Evolutionary conservation across 306 rosid genomes (phyloP).

Genomic region (Cucurbita maxima): DNA sequence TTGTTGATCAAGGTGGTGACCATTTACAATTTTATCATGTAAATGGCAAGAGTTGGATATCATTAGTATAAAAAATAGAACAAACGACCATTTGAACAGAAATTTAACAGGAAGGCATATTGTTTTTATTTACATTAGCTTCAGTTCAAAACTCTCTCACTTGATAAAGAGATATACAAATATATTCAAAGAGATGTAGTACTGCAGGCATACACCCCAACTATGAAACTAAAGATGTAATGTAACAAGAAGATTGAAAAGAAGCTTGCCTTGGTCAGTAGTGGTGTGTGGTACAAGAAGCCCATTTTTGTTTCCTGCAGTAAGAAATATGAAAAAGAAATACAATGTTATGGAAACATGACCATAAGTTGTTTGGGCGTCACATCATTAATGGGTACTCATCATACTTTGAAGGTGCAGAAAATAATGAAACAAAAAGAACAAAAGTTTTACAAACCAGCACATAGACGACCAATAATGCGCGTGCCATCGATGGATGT

Average conservation of each 20-base stretch:
- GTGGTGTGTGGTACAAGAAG: constrained; percentile 88
- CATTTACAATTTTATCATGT: neutral
- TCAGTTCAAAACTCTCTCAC: neutral
- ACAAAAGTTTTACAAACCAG: constrained; percentile 26
- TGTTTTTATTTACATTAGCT: neutral
- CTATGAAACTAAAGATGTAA: neutral
- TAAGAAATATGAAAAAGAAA: neutral
- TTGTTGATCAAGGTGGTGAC: neutral
- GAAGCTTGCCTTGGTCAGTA: constrained; percentile 65
- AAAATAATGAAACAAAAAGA: neutral
- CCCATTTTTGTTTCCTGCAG: constrained; percentile 84
- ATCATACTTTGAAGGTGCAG: neutral
- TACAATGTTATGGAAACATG: neutral
- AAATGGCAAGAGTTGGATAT: neutral
- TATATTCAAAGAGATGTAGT: neutral
- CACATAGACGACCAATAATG: constrained; percentile 86
- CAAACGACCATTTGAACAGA: neutral
- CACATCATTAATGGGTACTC: neutral
- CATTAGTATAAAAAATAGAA: neutral
- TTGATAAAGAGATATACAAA: neutral
- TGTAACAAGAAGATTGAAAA: neutral
- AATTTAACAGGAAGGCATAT: too few species aligned
- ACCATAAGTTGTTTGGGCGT: neutral
- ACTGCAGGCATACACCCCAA: constrained; percentile 1
- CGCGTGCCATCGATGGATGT: constrained; percentile 81